Evolutionary conservation across 352 stramenopile species (phyloP), one percentile per base, ranked within the genome.

Genomic region (Phytophthora sp.): DNA sequence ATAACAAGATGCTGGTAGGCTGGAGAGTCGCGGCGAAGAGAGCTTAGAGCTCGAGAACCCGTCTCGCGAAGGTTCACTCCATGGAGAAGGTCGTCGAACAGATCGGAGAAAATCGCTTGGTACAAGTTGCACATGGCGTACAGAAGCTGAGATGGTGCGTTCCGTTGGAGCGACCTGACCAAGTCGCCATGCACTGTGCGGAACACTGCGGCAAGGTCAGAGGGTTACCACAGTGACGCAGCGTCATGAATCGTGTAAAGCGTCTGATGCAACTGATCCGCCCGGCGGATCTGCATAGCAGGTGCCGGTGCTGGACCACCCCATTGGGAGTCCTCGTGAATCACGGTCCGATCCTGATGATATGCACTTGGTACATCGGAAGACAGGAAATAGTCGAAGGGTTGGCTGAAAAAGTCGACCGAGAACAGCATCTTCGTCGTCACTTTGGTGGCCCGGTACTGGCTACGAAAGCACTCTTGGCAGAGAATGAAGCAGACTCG

Each of bases 341-440:
- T 1, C 4, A 54, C 41, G 13, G 15, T 54, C 2, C 54, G 29
- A 7, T 46, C 20, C 29, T 35, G 42, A 1, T 8, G 39, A 6
- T 38, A 55, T 6, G 20, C 39, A 13, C 20, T 41, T 8, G 54
- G 16, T 13, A 6, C 7, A 4, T 54, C 41, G 6, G 41, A 54
- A 7, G 54, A 62, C 29, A 54, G 29, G 21, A 62, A 62, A 7
- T 62, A 30, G 9, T 54, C 41, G 30, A 62, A 46, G 4, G 44
- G n/a, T 2, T 23, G 21, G 12, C 41, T 49, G 41, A 49, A 49
- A 16, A 49, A 49, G 15, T 49, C 41, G 11, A 49, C 41, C 4
- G 4, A 13, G 13, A 31, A 49, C 18, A 49, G 12, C 41, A 31
- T 49, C 23, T 49, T 49, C 4, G 41, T 20, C 9, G 41, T 49